A percentile compares a stretch with the other conserved stretches of the same genome.
phyloP scores from a whole-genome alignment of 1,284 basidiomycete genomes.

The Leucoagaricus sp. region DNA sequence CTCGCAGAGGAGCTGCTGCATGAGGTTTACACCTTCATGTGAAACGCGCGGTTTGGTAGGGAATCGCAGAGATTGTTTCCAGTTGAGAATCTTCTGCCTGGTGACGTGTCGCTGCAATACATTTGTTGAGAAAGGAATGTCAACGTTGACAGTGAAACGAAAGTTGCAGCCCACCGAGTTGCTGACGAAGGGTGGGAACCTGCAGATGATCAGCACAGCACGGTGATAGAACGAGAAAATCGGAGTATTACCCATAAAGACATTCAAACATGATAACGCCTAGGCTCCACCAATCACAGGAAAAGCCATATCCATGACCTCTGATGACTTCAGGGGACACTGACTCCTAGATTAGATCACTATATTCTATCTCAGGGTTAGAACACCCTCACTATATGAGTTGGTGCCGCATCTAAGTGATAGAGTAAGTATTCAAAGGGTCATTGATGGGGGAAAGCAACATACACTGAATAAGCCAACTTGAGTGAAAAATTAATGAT shows the following conservation, averaged over 20 bases:
- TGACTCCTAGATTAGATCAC: conserved; percentile 35
- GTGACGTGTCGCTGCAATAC: conserved; percentile 77
- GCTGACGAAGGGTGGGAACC: conserved; percentile 92
- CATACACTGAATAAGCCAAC: conserved; percentile 94
- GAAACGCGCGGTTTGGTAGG: conserved; percentile 84
- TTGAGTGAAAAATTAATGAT: conserved; percentile 30
- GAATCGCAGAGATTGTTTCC: conserved; percentile 87
- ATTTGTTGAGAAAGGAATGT: conserved; percentile 7
- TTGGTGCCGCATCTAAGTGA: conserved; percentile 77
- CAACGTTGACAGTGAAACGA: conserved; percentile 6
- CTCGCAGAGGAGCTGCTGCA: conserved; percentile 89
- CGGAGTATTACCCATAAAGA: conserved; percentile 71
- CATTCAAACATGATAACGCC: conserved; percentile 94
- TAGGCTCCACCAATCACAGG: conserved; percentile 98
- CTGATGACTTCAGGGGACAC: conserved; percentile 97
- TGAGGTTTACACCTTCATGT: conserved; percentile 83
- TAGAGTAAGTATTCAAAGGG: conserved; percentile 15
- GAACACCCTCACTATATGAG: conserved; percentile 76
- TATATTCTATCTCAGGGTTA: conserved; percentile 15
- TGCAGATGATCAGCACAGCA: conserved; percentile 32
- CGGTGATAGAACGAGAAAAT: conserved; percentile 24
- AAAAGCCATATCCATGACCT: conserved; percentile 90
- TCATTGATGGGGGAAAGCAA: conserved; percentile 27
- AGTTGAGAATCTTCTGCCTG: conserved; percentile 91
- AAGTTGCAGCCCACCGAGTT: conserved; percentile 64